phyloP scores from a whole-genome alignment of 1,139 yeast genomes.

The Scheffersomyces parashehatae region DNA sequence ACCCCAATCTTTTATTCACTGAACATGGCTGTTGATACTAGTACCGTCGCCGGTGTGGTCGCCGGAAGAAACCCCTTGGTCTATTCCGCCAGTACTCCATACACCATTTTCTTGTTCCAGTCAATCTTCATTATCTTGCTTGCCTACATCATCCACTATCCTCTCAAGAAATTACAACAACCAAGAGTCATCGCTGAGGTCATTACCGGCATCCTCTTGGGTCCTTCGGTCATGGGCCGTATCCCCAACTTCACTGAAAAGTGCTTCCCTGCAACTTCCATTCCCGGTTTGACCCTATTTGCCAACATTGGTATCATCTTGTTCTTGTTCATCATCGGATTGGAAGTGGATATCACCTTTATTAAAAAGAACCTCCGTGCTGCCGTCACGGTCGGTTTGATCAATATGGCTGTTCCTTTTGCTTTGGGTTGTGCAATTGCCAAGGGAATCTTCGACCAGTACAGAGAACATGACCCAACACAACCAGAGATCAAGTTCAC shows the following conservation, averaged over 20 bases:
- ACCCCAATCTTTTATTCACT: too few species aligned
- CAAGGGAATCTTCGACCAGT: conserved; percentile 62
- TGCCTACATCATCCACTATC: conserved; percentile 58
- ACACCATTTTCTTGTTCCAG: conserved; percentile 63
- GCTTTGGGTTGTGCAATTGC: conserved; percentile 75
- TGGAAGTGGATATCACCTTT: conserved; percentile 71
- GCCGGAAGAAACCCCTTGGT: conserved; percentile 70
- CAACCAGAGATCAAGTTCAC: conserved; percentile 52
- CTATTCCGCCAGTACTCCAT: conserved; percentile 55
- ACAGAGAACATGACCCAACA: conserved; percentile 30
- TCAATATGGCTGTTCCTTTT: conserved; percentile 74
- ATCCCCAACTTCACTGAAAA: conserved; percentile 63
- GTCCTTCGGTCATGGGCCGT: conserved; percentile 70
- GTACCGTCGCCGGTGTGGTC: conserved; percentile 61
- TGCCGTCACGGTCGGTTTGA: conserved; percentile 66
- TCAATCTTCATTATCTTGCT: conserved; percentile 54
- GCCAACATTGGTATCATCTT: conserved; percentile 75
- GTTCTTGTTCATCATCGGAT: conserved; percentile 71
- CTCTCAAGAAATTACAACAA: conserved; percentile 60
- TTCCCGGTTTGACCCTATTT: conserved; percentile 62
- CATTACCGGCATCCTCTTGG: conserved; percentile 68
- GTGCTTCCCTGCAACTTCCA: conserved; percentile 63
- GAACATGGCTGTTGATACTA: conserved; percentile 25
- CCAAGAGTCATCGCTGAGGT: conserved; percentile 82
- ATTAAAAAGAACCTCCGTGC: conserved; percentile 58